These are phyloP conservation scores for Neurospora sublineolata DNA, from an alignment of 495 filamentous ascomycete genomes.

Conservation along the genomic window DNA sequence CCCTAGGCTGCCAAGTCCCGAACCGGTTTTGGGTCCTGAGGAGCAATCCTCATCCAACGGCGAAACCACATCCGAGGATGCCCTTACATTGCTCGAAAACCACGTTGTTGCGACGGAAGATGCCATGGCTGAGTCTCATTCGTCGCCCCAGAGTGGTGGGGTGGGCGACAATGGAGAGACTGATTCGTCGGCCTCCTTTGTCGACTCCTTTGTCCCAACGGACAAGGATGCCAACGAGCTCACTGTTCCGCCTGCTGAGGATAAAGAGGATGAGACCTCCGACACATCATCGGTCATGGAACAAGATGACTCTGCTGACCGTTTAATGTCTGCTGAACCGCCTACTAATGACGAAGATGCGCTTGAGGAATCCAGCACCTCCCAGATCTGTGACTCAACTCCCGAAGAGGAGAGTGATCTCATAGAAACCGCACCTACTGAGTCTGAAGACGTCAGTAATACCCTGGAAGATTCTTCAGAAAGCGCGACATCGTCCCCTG, in stretches of 20 bases:
- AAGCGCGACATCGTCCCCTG: background rate
- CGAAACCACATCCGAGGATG: background rate
- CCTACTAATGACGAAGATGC: background rate
- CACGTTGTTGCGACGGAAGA: background rate
- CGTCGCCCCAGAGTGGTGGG: background rate
- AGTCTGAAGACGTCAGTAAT: background rate
- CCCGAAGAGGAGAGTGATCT: background rate
- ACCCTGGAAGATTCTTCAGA: background rate
- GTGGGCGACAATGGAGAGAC: background rate
- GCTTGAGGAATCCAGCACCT: background rate
- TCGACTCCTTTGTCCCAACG: background rate
- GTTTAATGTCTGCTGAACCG: background rate
- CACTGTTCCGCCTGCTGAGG: background rate
- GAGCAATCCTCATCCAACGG: background rate
- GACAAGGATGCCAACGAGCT: background rate
- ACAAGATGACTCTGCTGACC: background rate
- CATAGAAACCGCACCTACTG: background rate
- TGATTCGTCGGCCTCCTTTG: background rate
- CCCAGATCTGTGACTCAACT: background rate
- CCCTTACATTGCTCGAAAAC: background rate
- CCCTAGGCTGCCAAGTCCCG: background rate
- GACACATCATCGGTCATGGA: background rate
- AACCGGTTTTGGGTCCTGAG: background rate
- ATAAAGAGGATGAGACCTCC: background rate
- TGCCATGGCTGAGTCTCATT: background rate